Evolutionary conservation across 2,329 filamentous ascomycete species (phyloP).

Genomic region (Clonostachys byssicola): DNA sequence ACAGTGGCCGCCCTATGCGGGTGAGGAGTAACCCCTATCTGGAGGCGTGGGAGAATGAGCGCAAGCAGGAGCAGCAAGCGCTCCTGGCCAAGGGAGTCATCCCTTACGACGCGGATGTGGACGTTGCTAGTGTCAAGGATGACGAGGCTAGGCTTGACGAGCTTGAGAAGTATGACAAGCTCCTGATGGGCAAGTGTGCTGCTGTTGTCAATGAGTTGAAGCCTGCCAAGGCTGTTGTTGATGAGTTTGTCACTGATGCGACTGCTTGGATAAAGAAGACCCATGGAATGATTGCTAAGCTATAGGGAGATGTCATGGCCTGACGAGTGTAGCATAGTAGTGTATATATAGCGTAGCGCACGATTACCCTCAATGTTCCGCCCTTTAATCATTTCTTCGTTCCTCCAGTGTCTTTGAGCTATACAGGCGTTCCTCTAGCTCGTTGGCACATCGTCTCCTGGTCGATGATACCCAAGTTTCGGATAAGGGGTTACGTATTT

Average conservation of each 20-base stretch:
- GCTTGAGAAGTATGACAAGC: slow-evolving; percentile 87
- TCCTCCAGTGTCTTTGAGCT: too few relatives aligned
- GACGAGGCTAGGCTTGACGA: slow-evolving; percentile 75
- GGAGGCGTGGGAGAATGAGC: slow-evolving; percentile 92
- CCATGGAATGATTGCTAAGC: slow-evolving; percentile 64
- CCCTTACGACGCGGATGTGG: slow-evolving; percentile 90
- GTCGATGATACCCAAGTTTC: too few relatives aligned
- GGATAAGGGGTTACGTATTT: too few relatives aligned
- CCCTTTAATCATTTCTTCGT: too few relatives aligned
- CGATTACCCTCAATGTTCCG: too few relatives aligned
- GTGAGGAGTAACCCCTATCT: slow-evolving; percentile 95
- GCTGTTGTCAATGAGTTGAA: slow-evolving; percentile 93
- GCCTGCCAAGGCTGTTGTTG: slow-evolving; percentile 84
- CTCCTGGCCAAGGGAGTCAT: slow-evolving; percentile 85
- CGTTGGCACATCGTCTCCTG: too few relatives aligned
- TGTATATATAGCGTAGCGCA: too few relatives aligned
- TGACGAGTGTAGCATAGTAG: too few relatives aligned
- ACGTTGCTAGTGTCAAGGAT: slow-evolving; percentile 61
- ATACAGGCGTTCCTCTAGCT: too few relatives aligned
- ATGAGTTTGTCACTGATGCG: slow-evolving; percentile 87
- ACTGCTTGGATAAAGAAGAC: slow-evolving; percentile 66
- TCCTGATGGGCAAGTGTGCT: slow-evolving; percentile 94
- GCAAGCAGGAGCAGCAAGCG: slow-evolving; percentile 84
- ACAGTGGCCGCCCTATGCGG: slow-evolving; percentile 91
- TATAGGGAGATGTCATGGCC: slow-evolving; percentile 38